Evolutionary conservation across 306 rosid genomes (phyloP).

Genomic region (Fragaria vesca): DNA sequence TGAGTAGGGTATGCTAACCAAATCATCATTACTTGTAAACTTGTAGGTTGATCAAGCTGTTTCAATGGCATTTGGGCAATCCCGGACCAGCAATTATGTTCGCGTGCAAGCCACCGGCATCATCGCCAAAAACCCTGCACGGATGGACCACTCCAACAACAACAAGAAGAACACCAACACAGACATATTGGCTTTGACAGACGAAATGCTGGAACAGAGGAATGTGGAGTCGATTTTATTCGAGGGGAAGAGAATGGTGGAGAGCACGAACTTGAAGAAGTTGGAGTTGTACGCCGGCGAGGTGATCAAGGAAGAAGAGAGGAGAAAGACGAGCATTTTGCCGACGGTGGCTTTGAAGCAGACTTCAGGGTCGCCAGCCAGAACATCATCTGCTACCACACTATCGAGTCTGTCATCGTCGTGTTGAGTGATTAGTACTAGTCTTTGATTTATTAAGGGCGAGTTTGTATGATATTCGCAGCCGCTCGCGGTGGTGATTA

Average conservation of each 20-base stretch:
- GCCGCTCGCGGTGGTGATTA: slow-evolving; percentile 51
- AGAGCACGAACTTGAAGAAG: slow-evolving; percentile 64
- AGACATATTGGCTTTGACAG: slow-evolving; percentile 48
- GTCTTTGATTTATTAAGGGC: neutral
- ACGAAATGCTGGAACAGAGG: slow-evolving; percentile 66
- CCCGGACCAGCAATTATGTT: slow-evolving; percentile 58
- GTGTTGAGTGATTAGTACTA: slow-evolving; percentile 7
- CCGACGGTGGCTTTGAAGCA: slow-evolving; percentile 69
- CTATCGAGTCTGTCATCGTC: slow-evolving; percentile 65
- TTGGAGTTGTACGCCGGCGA: slow-evolving; percentile 62
- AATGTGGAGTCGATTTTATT: slow-evolving; percentile 75
- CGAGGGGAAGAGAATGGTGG: slow-evolving; percentile 63
- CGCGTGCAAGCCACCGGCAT: slow-evolving; percentile 63
- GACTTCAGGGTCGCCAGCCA: slow-evolving; percentile 61
- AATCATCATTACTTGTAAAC: slow-evolving; percentile 17
- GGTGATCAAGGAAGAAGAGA: slow-evolving; percentile 66
- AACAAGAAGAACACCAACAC: slow-evolving; percentile 23
- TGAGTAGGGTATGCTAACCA: slow-evolving; percentile 27
- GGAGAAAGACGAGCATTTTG: slow-evolving; percentile 66
- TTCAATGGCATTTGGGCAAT: slow-evolving; percentile 82
- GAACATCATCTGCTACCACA: slow-evolving; percentile 89
- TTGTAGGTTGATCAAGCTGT: slow-evolving; percentile 91
- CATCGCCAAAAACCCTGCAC: slow-evolving; percentile 15
- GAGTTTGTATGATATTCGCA: slow-evolving; percentile 21
- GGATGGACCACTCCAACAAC: slow-evolving; percentile 15